Percentiles rank a stretch among this genome's conserved stretches.
phyloP scores from a whole-genome alignment of 805 yeast genomes.

The Peterozyma xylosa region DNA sequence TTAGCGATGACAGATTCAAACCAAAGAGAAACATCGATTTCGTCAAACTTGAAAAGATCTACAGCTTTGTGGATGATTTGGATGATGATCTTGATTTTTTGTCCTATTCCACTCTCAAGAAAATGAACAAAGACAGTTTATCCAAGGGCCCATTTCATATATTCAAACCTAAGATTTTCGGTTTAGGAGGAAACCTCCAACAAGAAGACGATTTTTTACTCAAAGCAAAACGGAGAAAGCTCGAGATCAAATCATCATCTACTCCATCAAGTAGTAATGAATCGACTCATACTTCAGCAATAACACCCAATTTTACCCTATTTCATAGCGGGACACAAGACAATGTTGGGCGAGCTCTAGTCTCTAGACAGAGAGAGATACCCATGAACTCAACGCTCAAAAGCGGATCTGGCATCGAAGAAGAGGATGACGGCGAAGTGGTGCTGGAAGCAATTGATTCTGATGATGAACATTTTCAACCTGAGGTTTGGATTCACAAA shows the following conservation, averaged over 20 bases:
- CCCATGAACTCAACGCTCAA: too few relatives aligned
- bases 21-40: slow-evolving; percentile 39
- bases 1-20: slow-evolving; percentile 14
- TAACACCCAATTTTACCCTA: background rate
- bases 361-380: background rate
- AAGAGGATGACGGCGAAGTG: background rate
- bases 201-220: background rate
- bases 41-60: slow-evolving; percentile 30
- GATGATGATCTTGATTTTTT: slow-evolving; percentile 27
- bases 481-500: slow-evolving; percentile 26
- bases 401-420: background rate
- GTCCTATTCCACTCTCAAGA: slow-evolving; percentile 9
- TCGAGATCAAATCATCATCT: too few relatives aligned
- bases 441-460: slow-evolving; percentile 1
- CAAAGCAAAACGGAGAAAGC: too few relatives aligned
- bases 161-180: slow-evolving; percentile 2
- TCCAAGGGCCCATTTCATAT: slow-evolving; percentile 22
- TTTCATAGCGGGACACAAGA: background rate
- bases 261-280: background rate
- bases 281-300: background rate
- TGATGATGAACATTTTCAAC: slow-evolving; percentile 2
- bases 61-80: slow-evolving; percentile 30
- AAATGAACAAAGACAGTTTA: background rate
- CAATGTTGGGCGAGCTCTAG: background rate
- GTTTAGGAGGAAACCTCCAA: background rate